Percentiles rank a stretch among this genome's conserved stretches.
phyloP scores from a whole-genome alignment of 192 early-diverging fungal genomes.

The Allomyces javanicus region DNA sequence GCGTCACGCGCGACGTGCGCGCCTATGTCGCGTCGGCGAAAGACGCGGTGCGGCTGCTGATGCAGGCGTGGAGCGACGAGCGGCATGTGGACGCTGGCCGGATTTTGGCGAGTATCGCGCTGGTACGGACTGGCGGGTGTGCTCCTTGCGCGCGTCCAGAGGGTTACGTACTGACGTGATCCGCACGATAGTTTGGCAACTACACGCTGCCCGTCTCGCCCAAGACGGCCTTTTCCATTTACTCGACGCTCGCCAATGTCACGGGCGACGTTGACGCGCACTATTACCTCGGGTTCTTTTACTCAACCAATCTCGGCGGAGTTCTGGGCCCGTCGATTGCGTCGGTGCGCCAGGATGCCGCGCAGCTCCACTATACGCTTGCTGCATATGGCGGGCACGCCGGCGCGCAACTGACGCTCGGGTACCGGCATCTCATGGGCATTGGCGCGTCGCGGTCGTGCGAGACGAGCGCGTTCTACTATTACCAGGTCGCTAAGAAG shows the following conservation, averaged over 20 bases:
- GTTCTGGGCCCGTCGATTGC: not conserved
- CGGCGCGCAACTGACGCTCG: slow-evolving; percentile 62
- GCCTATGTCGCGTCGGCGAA: not conserved
- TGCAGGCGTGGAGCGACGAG: not conserved
- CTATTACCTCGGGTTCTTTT: slow-evolving; percentile 73
- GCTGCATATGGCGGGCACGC: slow-evolving; percentile 54
- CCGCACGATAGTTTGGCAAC: slow-evolving; percentile 24
- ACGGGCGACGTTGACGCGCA: slow-evolving; percentile 68
- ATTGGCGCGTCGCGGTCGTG: slow-evolving; percentile 65
- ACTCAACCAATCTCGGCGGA: slow-evolving; percentile 68
- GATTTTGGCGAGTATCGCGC: not conserved
- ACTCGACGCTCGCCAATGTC: slow-evolving; percentile 30
- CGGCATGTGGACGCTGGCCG: not conserved
- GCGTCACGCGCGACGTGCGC: not conserved
- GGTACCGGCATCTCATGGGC: slow-evolving; percentile 61
- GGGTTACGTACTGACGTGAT: not conserved
- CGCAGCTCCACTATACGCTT: slow-evolving; percentile 57
- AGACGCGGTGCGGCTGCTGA: not conserved
- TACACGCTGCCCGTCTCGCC: slow-evolving; percentile 36
- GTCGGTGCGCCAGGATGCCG: slow-evolving; percentile 21
- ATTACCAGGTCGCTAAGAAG: slow-evolving; percentile 57
- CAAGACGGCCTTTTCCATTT: slow-evolving; percentile 38
- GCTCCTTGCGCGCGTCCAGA: not conserved
- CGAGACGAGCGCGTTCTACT: slow-evolving; percentile 53
- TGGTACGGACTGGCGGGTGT: not conserved